Evolutionary conservation across 2,329 filamentous ascomycete genomes (phyloP), one percentile per base, ranked within the genome.

Genomic region (Trichoderma cornu-damae): DNA sequence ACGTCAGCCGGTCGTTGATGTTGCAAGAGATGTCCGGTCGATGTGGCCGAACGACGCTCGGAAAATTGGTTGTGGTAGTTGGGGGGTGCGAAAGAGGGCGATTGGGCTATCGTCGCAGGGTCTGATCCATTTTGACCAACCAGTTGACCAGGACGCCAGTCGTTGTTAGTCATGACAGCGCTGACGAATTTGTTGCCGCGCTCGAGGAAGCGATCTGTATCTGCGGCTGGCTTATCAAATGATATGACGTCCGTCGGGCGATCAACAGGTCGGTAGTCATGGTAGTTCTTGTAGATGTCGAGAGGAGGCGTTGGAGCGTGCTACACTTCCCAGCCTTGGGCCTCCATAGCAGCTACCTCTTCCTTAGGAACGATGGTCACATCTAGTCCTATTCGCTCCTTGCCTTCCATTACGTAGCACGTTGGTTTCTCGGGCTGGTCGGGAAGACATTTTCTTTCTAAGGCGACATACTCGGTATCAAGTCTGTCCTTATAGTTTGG

Each of bases 121-220:
- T 56, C 56, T 6, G 59, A 56, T 34, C 59, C 59, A 43, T 61
- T 35, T 34, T 50, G 11, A 22, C 51, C 59, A 8, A 61, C 14
- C 14, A 61, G 49, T 32, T 61, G 55, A 22, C 59, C 59, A 32
- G 56, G 56, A n/a, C 49, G 53, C 59, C 59, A 61, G n/a, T 59
- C 35, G 34, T 32, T 42, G 2, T 54, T 50, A 2, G 59, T 54
- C 59, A 22, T 55, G n/a, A 16, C 20, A 18, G 49, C 12, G 38
- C 22, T 18, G 24, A 48, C 18, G 18, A 59, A 46, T 6, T 61
- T 32, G 49, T 51, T 47, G 32, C 50, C 59, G 34, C 12, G 22
- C 6, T 20, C 16, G 20, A 61, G 32, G 20, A 56, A 61, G 8
- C 22, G 24, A 9, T 28, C 40, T 40, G 46, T 22, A 40, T 61